These are phyloP conservation scores for Zoysia matrella DNA, from an alignment of 202 grass and related monocot genomes.

Conservation along the genomic window DNA sequence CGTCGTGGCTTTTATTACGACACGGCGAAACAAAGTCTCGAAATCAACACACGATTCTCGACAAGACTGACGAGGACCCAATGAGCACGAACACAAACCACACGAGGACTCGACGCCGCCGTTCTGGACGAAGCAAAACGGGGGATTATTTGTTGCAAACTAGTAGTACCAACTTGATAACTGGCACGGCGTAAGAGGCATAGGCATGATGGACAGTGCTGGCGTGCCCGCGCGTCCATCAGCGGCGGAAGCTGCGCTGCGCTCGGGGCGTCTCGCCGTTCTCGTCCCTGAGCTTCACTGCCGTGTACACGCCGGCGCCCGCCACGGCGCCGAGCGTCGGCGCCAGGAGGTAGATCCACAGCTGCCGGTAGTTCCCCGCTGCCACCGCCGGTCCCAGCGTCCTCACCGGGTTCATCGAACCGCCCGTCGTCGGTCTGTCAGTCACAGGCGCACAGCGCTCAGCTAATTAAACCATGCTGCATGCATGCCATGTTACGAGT, in stretches of 20 bases:
- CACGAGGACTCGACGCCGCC: slow-evolving; percentile 16
- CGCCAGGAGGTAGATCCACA: slow-evolving; percentile 91
- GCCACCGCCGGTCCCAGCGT: slow-evolving; percentile 89
- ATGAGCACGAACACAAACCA: background rate
- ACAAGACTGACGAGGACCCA: background rate
- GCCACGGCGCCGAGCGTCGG: slow-evolving; percentile 75
- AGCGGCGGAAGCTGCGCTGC: slow-evolving; percentile 78
- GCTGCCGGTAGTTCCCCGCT: slow-evolving; percentile 82
- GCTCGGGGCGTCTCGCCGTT: slow-evolving; percentile 65
- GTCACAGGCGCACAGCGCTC: background rate
- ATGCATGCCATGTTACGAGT: background rate
- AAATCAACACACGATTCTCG: background rate
- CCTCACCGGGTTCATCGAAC: slow-evolving; percentile 95
- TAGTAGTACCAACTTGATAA: background rate
- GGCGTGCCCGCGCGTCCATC: background rate
- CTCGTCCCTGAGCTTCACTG: slow-evolving; percentile 80
- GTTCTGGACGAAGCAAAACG: slow-evolving; percentile 59
- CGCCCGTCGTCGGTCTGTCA: slow-evolving; percentile 74
- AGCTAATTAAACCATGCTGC: background rate
- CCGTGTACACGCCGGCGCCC: slow-evolving; percentile 74
- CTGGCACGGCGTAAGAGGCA: background rate
- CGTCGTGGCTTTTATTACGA: slow-evolving; percentile 25
- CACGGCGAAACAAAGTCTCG: background rate
- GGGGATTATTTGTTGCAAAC: slow-evolving; percentile 27
- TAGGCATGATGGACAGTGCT: no score